Base-by-base conservation (phyloP, 2,329 filamentous ascomycete species). In the Tolypocladium guangdongense region DNA sequence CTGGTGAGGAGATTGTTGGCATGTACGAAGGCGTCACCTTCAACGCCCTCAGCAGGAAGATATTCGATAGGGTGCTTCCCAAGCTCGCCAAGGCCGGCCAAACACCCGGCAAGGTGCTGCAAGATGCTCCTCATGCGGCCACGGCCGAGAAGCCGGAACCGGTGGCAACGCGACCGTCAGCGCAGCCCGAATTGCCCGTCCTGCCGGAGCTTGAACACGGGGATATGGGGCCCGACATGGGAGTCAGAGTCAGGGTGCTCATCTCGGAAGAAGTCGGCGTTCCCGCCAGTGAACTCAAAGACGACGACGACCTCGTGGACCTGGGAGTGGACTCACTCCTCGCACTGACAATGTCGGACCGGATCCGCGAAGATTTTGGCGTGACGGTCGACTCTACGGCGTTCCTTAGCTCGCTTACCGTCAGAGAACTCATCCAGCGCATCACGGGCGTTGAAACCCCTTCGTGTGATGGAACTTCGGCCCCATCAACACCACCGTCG, bases 1-100 rank as follows among this genome's bases (percentile, higher is more conserved):
- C 30, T 37, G 32, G 4, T 3, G 22, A 38, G 22, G 36, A 51
- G 37, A 39, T 51, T 14, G 49, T 39, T 24, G 52, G 37, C 52
- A 41, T 51, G 24, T 54, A 51, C 45, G 52, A 54, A 10, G 43
- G 49, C n/a, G 52, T 54, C 20, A 81, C 66, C 86, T 87, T 73
- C 78, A 82, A 66, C 75, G 80, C 35, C 61, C 83, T 86, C 51
- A 82, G 83, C 41, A 82, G 84, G 62, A 80, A 79, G 61, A 74
- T 84, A 24, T 72, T 87, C 56, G 84, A 87, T 71, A 77, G 82
- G 60, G 77, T 88, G 64, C 69, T 87, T 56, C 84, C 84, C 8
- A 45, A 12, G 16, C 7, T 20, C 2, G 39, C 16, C 14, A 24
- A 22, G 14, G 33, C 49, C 18, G n/a, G 11, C 10, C 36, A 22